These are phyloP conservation scores for Nyctanthes arbortristis DNA, from an alignment of 257 asterid species.

Conservation along the genomic window DNA sequence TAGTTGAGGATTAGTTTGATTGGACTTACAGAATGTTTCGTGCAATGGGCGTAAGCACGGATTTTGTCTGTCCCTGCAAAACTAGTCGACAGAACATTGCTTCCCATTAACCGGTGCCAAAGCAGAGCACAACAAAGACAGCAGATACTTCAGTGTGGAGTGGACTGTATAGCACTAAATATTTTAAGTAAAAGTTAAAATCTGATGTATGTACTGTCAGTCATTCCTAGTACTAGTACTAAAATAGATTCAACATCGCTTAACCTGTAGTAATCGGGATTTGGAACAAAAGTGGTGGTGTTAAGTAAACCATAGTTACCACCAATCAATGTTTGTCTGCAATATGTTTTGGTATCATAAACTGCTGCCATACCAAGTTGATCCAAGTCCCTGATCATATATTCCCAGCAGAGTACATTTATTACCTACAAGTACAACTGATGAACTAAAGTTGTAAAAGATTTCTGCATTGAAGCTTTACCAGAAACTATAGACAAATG, in stretches of 20 bases:
- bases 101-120: constrained; percentile 90
- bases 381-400: constrained; percentile 67
- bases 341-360: constrained; percentile 67
- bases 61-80: constrained; percentile 52
- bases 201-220: not conserved
- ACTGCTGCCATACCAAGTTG: constrained; percentile 72
- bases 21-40: constrained; percentile 69
- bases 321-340: constrained; percentile 79
- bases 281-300: constrained; percentile 66
- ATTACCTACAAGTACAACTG: constrained; percentile 9
- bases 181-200: not conserved
- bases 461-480: constrained; percentile 26
- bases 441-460: not conserved
- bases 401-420: not conserved
- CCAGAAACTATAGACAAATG: constrained; percentile 80
- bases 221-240: not conserved
- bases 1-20: not conserved
- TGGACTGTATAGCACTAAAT: too few species aligned
- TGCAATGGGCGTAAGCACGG: constrained; percentile 83
- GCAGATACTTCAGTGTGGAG: not conserved
- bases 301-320: constrained; percentile 89
- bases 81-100: constrained; percentile 47
- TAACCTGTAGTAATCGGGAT: constrained; percentile 94
- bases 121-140: constrained; percentile 71
- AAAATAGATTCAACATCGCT: not conserved